Evolutionary conservation across 2,329 filamentous ascomycete genomes (phyloP).

Genomic region (Penicillium polonicum): DNA sequence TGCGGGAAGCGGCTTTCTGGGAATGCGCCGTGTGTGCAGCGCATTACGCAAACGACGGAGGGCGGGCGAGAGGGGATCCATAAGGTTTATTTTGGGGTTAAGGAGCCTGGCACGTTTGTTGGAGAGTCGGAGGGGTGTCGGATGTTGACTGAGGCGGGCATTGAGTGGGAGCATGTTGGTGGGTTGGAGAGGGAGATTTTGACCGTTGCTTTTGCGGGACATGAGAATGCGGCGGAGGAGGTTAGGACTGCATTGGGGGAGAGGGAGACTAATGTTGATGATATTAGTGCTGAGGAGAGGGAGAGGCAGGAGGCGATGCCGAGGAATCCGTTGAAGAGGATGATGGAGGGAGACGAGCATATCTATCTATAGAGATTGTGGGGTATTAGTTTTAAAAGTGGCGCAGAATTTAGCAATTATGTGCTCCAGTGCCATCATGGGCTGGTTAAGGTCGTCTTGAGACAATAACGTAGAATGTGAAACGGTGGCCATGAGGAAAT

Average conservation of each 20-base stretch:
- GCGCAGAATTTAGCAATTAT: background rate
- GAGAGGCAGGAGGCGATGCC: conserved; percentile 38
- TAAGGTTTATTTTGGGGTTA: conserved; percentile 81
- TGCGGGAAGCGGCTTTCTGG: conserved; percentile 48
- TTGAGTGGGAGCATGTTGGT: conserved; percentile 69
- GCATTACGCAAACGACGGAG: conserved; percentile 61
- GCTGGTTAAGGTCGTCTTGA: background rate
- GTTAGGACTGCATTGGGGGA: conserved; percentile 27
- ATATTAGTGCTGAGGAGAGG: conserved; percentile 41
- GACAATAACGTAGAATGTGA: background rate
- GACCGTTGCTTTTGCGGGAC: conserved; percentile 77
- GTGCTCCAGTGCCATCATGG: background rate
- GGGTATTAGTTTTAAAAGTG: background rate
- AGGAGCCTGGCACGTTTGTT: conserved; percentile 89
- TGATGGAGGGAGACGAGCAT: conserved; percentile 41
- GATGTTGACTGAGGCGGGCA: conserved; percentile 68
- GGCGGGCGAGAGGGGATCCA: conserved; percentile 60
- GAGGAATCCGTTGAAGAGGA: conserved; percentile 48
- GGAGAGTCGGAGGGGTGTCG: conserved; percentile 72
- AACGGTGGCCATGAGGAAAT: background rate
- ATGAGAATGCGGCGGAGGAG: conserved; percentile 48
- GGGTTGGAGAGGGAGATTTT: conserved; percentile 82
- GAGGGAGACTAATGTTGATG: conserved; percentile 38
- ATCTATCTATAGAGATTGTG: conserved; percentile 13
- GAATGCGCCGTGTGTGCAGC: conserved; percentile 64